Conservation (phyloP, 2,329 filamentous ascomycete genomes). For the Colletotrichum sp. region DNA sequence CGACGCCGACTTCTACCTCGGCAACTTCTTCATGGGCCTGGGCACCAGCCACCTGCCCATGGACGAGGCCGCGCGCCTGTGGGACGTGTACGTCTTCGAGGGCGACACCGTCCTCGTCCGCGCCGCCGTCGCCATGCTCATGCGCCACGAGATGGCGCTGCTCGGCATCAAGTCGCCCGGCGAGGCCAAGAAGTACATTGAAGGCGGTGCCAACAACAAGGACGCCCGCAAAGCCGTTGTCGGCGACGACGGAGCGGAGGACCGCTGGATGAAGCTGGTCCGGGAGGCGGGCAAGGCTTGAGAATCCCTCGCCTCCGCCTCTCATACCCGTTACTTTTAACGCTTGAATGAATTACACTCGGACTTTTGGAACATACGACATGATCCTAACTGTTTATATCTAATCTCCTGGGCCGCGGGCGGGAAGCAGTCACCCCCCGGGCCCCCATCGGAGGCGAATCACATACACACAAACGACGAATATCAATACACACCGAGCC, state of each 20-base stretch:
- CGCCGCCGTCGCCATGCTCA: slow-evolving; percentile 72
- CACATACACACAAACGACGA: background rate
- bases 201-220: slow-evolving; percentile 25
- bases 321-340: background rate
- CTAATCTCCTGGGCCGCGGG: slow-evolving; percentile 17
- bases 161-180: slow-evolving; percentile 49
- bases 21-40: slow-evolving; percentile 65
- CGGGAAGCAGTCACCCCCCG: background rate
- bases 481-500: slow-evolving; percentile 1
- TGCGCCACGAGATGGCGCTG: slow-evolving; percentile 57
- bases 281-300: slow-evolving; percentile 43
- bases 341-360: slow-evolving; percentile 17
- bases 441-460: slow-evolving; percentile 2
- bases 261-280: slow-evolving; percentile 48
- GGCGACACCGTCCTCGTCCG: slow-evolving; percentile 75
- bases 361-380: slow-evolving; percentile 15
- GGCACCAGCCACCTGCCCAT: slow-evolving; percentile 69
- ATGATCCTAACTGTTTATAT: slow-evolving; percentile 23
- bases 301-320: background rate
- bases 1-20: slow-evolving; percentile 60
- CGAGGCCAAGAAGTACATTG: slow-evolving; percentile 48
- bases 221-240: slow-evolving; percentile 19
- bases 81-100: slow-evolving; percentile 86
- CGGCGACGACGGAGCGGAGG: slow-evolving; percentile 48
- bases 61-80: slow-evolving; percentile 74